Base-by-base conservation (phyloP, 441 rosid species). In the Bocquillonia castaneifolia region DNA sequence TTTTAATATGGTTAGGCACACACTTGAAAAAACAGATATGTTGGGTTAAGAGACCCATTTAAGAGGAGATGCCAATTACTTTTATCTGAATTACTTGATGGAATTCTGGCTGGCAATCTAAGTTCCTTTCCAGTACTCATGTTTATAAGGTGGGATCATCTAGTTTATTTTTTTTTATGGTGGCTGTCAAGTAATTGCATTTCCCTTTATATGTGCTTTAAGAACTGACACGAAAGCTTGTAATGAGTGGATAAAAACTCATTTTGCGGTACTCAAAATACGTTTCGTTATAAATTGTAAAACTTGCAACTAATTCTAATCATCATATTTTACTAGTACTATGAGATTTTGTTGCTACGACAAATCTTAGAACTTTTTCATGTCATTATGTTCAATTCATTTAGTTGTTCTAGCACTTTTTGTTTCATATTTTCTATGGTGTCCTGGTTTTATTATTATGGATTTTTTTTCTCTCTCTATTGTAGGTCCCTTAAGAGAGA, bases 401-500 rank as follows among this genome's bases (percentile, higher is more conserved):
- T 10, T 15, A 5, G 13, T 42, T 12, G 6, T 29, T 55, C 20
- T 66, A 22, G 22, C 31, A n/a, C n/a, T 31, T 8, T 50, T 14
- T 20, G 6, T 0, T 12, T 44, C 13, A 31, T 63, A 29, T 44
- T 34, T 29, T 1, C 22, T 17, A 31, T 67, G 52, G 18, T 48
- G 20, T 50, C 17, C 32, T 29, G n/a, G 31, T 58, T 31, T 68
- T 32, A 18, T 22, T 57, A 36, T 51, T 34, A 29, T 39, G 5
- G 57, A 28, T 51, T 60, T 37, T 61, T 58, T 67, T 63, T 29
- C 18, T 56, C 54, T 47, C 44, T 56, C 65, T 62, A 23, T 72
- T 63, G 53, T 62, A 91, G 97, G 97, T 75, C 67, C 83, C 57
- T 74, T 93, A 66, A 84, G 86, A 69, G 71, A 59, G 68, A 75